Base-by-base conservation (phyloP, 495 filamentous ascomycete genomes). In the Corynascus novoguineensis region DNA sequence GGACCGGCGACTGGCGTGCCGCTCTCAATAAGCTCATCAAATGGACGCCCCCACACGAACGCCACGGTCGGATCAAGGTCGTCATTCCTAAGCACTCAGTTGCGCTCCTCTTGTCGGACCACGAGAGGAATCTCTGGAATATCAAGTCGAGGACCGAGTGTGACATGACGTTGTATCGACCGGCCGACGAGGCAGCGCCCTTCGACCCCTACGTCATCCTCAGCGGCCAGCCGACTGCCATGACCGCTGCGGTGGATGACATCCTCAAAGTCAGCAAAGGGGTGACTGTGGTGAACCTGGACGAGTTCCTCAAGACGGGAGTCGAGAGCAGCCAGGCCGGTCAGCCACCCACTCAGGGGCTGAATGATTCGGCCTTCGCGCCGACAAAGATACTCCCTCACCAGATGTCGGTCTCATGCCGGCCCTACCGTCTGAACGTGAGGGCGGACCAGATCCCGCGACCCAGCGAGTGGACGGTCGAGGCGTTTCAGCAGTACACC, bases 401-500 rank as follows among this genome's bases (percentile, higher is more conserved):
- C 27, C 35, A 11, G 3, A 29, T 45, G 46, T 11, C 29, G 2
- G 27, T 21, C 12, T 15, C 34, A 8, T 24, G 25, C 32, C 22
- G 25, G 10, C 38, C 48, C 27, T 60, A 49, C 45, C 11, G 12
- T 9, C 27, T 47, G 8, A 6, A 5, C 12, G 35, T 15, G 61
- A 70, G 48, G 21, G 55, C 31, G 1, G 55, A 57, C n/a, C 54
- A 69, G n/a, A 63, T 76, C 14, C 45, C 52, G 2, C 58, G 34
- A 9, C 74, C 74, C 14, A 48, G 38, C 8, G 35, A 51, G 11
- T 76, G 74, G 74, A 76, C 72, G 1, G 65, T 59, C 28, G 49
- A 55, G 45, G 60, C 69, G 0, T 71, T 76, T 10, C 65, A 69
- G 41, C 21, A 59, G 47, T 74, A 75, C 50, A 65, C 76, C 35